Percentiles rank a stretch among this genome's conserved stretches.
Conservation (phyloP, 164 flowering plant species). For the Stephania yunnanensis region DNA sequence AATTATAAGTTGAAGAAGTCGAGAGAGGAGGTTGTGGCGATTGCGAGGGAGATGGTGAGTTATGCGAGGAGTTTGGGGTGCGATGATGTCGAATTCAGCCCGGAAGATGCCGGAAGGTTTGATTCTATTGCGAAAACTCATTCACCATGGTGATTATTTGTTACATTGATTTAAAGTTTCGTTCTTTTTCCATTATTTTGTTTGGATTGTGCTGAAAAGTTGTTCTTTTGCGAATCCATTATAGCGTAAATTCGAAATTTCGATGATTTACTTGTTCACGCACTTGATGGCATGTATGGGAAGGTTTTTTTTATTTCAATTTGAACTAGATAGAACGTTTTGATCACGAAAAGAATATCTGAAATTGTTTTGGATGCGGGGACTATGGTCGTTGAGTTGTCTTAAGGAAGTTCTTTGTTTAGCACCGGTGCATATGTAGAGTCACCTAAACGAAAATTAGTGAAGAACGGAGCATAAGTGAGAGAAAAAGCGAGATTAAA, state of each 20-base stretch:
- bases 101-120: conserved; percentile 98
- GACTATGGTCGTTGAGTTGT: too few species aligned
- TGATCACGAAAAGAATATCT: too few species aligned
- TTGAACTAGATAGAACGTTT: background rate
- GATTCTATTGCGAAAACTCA: background rate
- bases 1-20: conserved; percentile 71
- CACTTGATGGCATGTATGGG: background rate
- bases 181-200: background rate
- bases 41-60: conserved; percentile 71
- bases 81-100: conserved; percentile 90
- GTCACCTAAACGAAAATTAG: too few species aligned
- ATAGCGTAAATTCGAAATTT: background rate
- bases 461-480: too few species aligned
- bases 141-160: background rate
- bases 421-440: too few species aligned
- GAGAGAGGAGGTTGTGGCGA: conserved; percentile 70
- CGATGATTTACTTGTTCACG: background rate
- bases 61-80: conserved; percentile 90
- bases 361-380: too few species aligned
- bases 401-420: too few species aligned
- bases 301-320: background rate
- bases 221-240: background rate
- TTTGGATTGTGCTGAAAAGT: background rate
- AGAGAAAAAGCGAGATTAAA: too few species aligned
- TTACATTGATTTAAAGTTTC: background rate